Evolutionary conservation across 2,329 filamentous ascomycete species (phyloP), one percentile per base, ranked within the genome.

Genomic region (Monilinia polystroma): DNA sequence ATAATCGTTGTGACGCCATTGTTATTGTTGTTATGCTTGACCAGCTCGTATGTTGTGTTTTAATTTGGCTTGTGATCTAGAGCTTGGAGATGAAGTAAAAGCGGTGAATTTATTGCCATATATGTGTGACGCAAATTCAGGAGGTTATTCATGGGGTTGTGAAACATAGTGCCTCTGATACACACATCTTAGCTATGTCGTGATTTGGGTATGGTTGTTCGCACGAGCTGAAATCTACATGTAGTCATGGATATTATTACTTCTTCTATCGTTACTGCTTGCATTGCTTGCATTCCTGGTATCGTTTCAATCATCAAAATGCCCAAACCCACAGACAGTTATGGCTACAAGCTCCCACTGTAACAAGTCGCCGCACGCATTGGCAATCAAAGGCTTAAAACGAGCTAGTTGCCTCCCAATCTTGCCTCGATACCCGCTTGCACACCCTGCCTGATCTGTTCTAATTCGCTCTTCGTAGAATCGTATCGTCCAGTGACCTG

Each of bases 401-500:
- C 20, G 20, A 53, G 43, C 63, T 70, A 67, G 73, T 63, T 77
- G 75, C 60, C 72, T 75, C 26, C 79, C 70, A 96, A 80, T 67
- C 90, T 84, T 73, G 81, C 79, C 83, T 97, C 93, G 70, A 91
- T 88, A 84, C 90, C 93, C 72, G 79, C 76, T 80, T 83, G 88
- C 81, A 96, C 91, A 66, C 83, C 78, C 53, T 87, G 81, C 76
- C 82, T 85, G 67, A 93, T 80, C 59, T 85, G 83, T 59, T 82
- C 82, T 55, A 97, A 74, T 74, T 99, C 94, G 4, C 92, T 91
- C 79, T 86, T 90, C 29, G 84, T 85, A 64, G 91, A 86, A 78
- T 99, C 91, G 79, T 92, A 96, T 3, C 82, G 78, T 2, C 87
- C 91, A 63, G 82, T 86, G 20, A 89, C 88, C 80, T 96, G 92